Evolutionary conservation across 805 yeast genomes (phyloP).

Genomic region (Saccharomycopsis fermentans): DNA sequence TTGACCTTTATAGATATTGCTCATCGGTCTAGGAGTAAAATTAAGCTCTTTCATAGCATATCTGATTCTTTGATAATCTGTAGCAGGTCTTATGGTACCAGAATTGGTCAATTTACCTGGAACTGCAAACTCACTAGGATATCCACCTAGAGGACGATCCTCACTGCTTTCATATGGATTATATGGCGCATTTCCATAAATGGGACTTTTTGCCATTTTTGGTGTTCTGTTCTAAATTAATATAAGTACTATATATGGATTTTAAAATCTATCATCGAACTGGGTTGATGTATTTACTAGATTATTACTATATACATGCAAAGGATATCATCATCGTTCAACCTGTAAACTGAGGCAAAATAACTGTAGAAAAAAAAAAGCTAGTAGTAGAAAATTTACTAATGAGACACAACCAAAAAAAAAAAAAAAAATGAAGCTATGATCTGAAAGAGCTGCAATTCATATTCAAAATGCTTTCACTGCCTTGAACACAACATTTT

Average conservation of each 20-base stretch:
- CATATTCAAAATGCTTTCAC: no score
- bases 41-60: constrained; percentile 65
- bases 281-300: neutral
- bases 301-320: no score
- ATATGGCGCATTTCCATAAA: constrained; percentile 51
- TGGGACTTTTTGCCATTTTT: neutral
- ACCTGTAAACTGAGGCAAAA: no score
- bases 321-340: no score
- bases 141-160: constrained; percentile 70
- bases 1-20: constrained; percentile 70
- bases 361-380: neutral
- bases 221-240: no score
- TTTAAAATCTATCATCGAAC: no score
- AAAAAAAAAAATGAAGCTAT: neutral
- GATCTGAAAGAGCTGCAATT: no score
- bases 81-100: constrained; percentile 46
- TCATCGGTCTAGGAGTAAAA: constrained; percentile 69
- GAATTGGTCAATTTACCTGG: constrained; percentile 53
- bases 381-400: neutral
- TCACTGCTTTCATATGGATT: constrained; percentile 79
- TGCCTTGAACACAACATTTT: no score
- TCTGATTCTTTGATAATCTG: constrained; percentile 57
- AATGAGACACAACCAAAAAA: neutral
- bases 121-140: constrained; percentile 68
- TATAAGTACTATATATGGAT: no score